phyloP scores from a whole-genome alignment of 148 eudicot species.

The Arctostaphylos glauca region DNA sequence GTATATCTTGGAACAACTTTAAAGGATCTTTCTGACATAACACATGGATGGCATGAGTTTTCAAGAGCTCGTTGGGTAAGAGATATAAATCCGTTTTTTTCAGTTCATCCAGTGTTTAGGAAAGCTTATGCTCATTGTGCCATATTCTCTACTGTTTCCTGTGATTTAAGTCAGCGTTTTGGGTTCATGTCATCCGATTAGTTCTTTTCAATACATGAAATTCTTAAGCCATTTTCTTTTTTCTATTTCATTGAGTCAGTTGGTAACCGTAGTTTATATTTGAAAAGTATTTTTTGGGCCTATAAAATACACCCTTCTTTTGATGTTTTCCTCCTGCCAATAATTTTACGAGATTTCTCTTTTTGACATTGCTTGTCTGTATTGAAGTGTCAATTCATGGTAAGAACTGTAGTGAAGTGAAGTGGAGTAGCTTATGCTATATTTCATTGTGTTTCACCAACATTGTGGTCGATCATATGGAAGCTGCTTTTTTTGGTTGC shows the following conservation, averaged over 20 bases:
- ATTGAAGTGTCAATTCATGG: neutral
- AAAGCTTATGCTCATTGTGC: neutral
- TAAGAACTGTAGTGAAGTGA: neutral
- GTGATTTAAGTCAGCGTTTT: neutral
- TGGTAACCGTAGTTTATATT: neutral
- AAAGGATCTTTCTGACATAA: conserved; percentile 81
- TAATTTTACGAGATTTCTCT: neutral
- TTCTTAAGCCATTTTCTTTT: neutral
- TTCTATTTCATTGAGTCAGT: neutral
- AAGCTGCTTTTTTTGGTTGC: neutral
- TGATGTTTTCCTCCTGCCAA: conserved; percentile 4
- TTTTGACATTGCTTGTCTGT: neutral
- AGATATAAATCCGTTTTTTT: neutral
- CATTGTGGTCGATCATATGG: neutral
- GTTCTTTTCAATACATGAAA: neutral
- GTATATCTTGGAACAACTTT: conserved; percentile 86
- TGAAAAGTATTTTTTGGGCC: neutral
- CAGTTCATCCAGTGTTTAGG: neutral
- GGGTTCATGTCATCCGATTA: neutral
- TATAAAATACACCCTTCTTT: neutral
- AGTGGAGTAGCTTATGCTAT: neutral
- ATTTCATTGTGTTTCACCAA: neutral
- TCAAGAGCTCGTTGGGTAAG: conserved; percentile 78
- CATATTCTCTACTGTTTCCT: neutral
- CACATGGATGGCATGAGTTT: conserved; percentile 79